These are phyloP conservation scores for Penicillium sp. DNA, from an alignment of 2,329 filamentous ascomycete genomes.

Conservation along the genomic window DNA sequence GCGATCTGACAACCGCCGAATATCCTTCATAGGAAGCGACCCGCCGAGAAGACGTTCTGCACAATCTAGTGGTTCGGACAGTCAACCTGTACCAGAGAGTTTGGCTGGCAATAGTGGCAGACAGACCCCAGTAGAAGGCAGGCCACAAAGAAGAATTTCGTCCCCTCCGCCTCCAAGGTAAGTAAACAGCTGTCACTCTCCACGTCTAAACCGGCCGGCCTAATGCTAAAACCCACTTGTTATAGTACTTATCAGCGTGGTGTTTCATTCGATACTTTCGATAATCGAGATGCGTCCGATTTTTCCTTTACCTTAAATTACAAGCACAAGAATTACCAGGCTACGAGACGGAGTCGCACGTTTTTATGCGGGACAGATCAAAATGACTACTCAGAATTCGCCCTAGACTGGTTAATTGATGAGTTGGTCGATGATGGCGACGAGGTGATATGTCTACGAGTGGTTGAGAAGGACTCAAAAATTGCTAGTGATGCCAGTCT, in stretches of 20 bases:
- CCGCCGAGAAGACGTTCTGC: slow-evolving; percentile 32
- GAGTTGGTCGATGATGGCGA: slow-evolving; percentile 91
- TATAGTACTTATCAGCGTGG: slow-evolving; percentile 60
- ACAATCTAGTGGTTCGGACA: slow-evolving; percentile 32
- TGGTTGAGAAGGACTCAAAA: slow-evolving; percentile 77
- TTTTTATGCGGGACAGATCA: slow-evolving; percentile 90
- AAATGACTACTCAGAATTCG: slow-evolving; percentile 87
- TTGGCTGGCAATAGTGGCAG: slow-evolving; percentile 20
- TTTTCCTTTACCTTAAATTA: slow-evolving; percentile 79
- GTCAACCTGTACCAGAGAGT: slow-evolving; percentile 25
- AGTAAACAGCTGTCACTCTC: slow-evolving; percentile 12
- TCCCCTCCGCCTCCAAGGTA: slow-evolving; percentile 42
- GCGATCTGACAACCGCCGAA: slow-evolving; percentile 12
- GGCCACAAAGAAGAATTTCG: slow-evolving; percentile 24
- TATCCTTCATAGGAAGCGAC: slow-evolving; percentile 22
- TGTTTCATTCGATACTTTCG: slow-evolving; percentile 72
- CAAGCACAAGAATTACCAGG: slow-evolving; percentile 81
- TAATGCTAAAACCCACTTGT: not conserved
- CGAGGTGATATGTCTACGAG: slow-evolving; percentile 84
- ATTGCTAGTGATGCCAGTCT: slow-evolving; percentile 58
- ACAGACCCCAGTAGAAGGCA: slow-evolving; percentile 20
- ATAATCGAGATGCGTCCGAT: slow-evolving; percentile 62
- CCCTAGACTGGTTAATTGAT: slow-evolving; percentile 86
- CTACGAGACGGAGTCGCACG: slow-evolving; percentile 74
- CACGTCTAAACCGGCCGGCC: not conserved